Evolutionary conservation across 305 asterid species (phyloP).

Genomic region (Salvia sclarea): DNA sequence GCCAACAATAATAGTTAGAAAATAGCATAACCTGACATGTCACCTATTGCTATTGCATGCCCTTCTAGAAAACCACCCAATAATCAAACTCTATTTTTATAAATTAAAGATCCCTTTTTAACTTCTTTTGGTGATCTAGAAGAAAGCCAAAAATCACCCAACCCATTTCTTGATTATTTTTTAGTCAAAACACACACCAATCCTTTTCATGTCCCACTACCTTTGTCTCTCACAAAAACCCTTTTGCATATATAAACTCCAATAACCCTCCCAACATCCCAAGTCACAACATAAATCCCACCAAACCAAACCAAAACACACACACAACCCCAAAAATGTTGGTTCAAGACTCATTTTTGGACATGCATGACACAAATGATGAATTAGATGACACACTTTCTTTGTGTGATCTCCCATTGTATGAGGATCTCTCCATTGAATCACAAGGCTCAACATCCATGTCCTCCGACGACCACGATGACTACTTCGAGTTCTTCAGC

Average conservation of each 20-base stretch:
- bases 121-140: constrained; percentile 32
- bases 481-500: constrained; percentile 61
- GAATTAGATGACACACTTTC: constrained; percentile 66
- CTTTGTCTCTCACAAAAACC: constrained; percentile 35
- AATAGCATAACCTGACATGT: background rate
- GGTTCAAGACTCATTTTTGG: constrained; percentile 30
- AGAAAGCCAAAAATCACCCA: constrained; percentile 28
- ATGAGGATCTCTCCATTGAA: constrained; percentile 34
- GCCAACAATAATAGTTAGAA: background rate
- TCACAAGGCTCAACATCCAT: constrained; percentile 50
- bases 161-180: constrained; percentile 5
- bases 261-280: background rate
- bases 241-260: constrained; percentile 32
- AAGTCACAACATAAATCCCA: constrained; percentile 24
- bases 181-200: constrained; percentile 30
- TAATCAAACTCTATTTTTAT: constrained; percentile 17
- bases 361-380: constrained; percentile 33
- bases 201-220: constrained; percentile 34
- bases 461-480: constrained; percentile 45
- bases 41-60: constrained; percentile 16
- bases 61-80: constrained; percentile 39
- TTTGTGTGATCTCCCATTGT: constrained; percentile 56
- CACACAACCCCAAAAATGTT: constrained; percentile 15
- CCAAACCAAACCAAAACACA: background rate
- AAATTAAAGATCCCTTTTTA: background rate